Evolutionary conservation across 495 filamentous ascomycete species (phyloP).

Genomic region (Eremomyces bilateralis): DNA sequence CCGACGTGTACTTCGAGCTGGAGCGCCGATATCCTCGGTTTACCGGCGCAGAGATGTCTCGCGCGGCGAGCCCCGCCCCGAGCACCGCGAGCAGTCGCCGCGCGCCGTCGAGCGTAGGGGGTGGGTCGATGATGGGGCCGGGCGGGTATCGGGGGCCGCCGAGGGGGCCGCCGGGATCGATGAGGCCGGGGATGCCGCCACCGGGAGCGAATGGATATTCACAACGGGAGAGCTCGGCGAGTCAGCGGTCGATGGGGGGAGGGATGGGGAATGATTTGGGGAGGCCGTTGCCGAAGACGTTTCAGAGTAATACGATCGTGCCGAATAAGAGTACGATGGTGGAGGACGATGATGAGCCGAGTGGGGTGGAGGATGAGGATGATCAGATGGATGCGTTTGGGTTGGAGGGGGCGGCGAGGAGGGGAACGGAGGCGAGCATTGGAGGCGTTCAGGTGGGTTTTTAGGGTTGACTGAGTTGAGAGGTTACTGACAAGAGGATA

Average conservation of each 20-base stretch:
- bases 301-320: conserved; percentile 87
- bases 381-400: conserved; percentile 43
- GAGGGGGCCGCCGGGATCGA: not conserved
- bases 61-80: conserved; percentile 46
- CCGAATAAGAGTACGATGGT: conserved; percentile 98
- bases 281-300: conserved; percentile 62
- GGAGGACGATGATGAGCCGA: conserved; percentile 73
- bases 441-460: not conserved
- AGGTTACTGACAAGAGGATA: conserved; percentile 1
- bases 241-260: not conserved
- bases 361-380: conserved; percentile 34
- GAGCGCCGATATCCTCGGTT: conserved; percentile 81
- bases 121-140: conserved; percentile 1
- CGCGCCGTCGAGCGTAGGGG: conserved; percentile 1
- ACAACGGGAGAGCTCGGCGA: not conserved
- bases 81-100: conserved; percentile 27
- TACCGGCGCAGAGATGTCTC: conserved; percentile 34
- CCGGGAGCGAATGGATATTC: not conserved
- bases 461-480: conserved; percentile 13
- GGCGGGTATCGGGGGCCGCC: conserved; percentile 1
- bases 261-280: conserved; percentile 20
- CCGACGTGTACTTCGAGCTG: conserved; percentile 86
- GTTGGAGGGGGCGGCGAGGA: conserved; percentile 23
- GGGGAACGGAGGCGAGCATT: not conserved
- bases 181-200: not conserved